Percentiles rank a stretch among this genome's conserved stretches.
These are phyloP conservation scores for Thermomyces lanuginosus DNA, from an alignment of 2,329 filamentous ascomycete genomes.

Conservation along the genomic window DNA sequence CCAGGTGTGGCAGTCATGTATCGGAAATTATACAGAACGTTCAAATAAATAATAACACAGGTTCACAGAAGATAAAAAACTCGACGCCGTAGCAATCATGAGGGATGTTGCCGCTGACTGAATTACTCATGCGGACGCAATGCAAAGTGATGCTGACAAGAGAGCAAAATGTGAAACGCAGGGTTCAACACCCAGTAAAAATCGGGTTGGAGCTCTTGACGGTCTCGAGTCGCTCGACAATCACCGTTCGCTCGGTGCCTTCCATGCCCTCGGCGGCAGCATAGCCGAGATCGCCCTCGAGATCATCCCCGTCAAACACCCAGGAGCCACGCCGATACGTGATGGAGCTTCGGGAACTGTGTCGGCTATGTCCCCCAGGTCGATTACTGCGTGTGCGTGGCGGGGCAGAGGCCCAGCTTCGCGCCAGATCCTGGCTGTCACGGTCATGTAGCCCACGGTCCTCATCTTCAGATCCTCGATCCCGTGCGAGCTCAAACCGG, in stretches of 20 bases:
- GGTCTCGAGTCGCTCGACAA: constrained; percentile 87
- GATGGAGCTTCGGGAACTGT: constrained; percentile 19
- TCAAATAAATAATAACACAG: too few relatives aligned
- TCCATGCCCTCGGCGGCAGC: constrained; percentile 89
- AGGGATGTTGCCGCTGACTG: too few relatives aligned
- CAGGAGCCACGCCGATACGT: constrained; percentile 24
- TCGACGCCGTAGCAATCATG: too few relatives aligned
- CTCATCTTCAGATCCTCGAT: constrained; percentile 23
- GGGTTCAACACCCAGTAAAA: constrained; percentile 76
- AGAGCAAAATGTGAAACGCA: constrained; percentile 2
- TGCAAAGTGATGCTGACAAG: constrained; percentile 7
- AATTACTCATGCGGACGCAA: too few relatives aligned
- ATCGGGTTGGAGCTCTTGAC: constrained; percentile 92
- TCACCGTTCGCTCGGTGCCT: constrained; percentile 78
- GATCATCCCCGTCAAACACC: constrained; percentile 52
- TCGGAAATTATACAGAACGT: too few relatives aligned
- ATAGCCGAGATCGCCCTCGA: constrained; percentile 87
- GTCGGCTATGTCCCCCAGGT: constrained; percentile 11
- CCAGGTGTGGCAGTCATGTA: too few relatives aligned
- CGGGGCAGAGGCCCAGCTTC: constrained; percentile 22
- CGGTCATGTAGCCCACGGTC: constrained; percentile 15
- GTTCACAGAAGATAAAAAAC: too few relatives aligned
- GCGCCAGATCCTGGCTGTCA: constrained; percentile 20
- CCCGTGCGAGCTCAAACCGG: constrained; percentile 50
- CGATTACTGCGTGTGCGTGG: constrained; percentile 11